Base-by-base conservation (phyloP, 768 basidiomycete species). In the Dacryopinax primogenitus region DNA sequence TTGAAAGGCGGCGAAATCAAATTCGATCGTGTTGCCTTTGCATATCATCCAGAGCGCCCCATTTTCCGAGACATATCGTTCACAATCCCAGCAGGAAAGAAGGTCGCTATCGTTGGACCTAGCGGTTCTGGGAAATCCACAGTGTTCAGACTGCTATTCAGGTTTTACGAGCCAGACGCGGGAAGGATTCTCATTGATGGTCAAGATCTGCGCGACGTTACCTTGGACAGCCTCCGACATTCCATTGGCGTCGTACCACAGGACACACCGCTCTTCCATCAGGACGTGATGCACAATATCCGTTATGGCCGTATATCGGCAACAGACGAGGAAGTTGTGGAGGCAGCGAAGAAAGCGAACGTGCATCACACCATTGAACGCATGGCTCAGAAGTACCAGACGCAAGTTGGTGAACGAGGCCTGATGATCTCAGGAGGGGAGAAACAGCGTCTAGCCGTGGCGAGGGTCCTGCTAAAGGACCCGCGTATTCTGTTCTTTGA, bases 401-500 rank as follows among this genome's bases (percentile, higher is more conserved):
- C 96, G 1, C 87, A 87, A 71, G 96, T 99, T 26, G 96, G 96
- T 0, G 96, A 99, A 76, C 78, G 96, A 39, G 96, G 96, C 3
- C 74, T 97, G 72, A 99, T 99, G 96, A 91, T 99, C 61, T 94
- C 91, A 36, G 96, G 96, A 0, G 96, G 96, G 1, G 96, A 99
- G 81, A 99, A 99, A 76, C 96, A 99, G 78, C 77, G 96, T 62
- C 76, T 99, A 70, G 96, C 96, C 1, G 90, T 99, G 18, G 96
- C 96, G 26, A 79, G 96, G 28, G 86, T 94, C 34, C 75, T 99
- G 70, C 76, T 98, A 62, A 97, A 98, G 77, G 88, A 99, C 74
- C 94, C 96, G 0, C 87, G 88, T 13, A 97, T 98, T 70, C 71
- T 98, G 70, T 97, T 98, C 78, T 99, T 99, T 71, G 96, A 99